Conservation (phyloP, 192 early-diverging fungal species). For the Umbelopsis sp. region DNA sequence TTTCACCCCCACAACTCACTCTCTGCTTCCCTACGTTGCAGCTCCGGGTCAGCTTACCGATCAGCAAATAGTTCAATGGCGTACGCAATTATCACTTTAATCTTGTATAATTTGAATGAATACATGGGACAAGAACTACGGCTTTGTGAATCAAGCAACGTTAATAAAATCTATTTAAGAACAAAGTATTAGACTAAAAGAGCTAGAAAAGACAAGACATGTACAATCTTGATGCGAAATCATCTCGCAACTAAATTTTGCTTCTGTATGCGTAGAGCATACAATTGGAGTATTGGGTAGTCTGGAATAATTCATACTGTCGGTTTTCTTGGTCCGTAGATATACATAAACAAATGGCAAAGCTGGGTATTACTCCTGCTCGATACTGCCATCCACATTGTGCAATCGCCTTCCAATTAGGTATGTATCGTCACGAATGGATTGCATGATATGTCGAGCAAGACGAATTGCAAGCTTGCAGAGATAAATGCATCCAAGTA, state of each 20-base stretch:
- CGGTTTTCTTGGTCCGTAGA: too few species aligned
- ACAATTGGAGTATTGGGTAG: background rate
- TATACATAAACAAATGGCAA: too few species aligned
- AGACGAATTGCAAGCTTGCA: slow-evolving; percentile 8
- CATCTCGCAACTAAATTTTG: background rate
- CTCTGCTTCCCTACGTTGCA: slow-evolving; percentile 68
- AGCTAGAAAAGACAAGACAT: background rate
- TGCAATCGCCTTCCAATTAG: slow-evolving; percentile 82
- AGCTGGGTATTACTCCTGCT: background rate
- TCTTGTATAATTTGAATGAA: background rate
- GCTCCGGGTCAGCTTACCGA: slow-evolving; percentile 93
- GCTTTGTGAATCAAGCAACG: too few species aligned
- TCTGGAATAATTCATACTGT: too few species aligned
- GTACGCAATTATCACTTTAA: background rate
- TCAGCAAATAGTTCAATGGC: slow-evolving; percentile 55
- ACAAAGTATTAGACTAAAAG: background rate
- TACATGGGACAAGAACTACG: too few species aligned
- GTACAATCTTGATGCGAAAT: slow-evolving; percentile 3
- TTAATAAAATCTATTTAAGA: slow-evolving; percentile 3
- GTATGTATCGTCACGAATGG: slow-evolving; percentile 80
- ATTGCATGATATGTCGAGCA: slow-evolving; percentile 63
- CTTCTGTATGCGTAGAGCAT: background rate
- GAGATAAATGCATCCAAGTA: background rate
- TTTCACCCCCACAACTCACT: slow-evolving; percentile 91
- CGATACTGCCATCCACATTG: slow-evolving; percentile 55